Evolutionary conservation across 345 rosid species (phyloP), one percentile per base, ranked within the genome.

Genomic region (Brassica juncea): DNA sequence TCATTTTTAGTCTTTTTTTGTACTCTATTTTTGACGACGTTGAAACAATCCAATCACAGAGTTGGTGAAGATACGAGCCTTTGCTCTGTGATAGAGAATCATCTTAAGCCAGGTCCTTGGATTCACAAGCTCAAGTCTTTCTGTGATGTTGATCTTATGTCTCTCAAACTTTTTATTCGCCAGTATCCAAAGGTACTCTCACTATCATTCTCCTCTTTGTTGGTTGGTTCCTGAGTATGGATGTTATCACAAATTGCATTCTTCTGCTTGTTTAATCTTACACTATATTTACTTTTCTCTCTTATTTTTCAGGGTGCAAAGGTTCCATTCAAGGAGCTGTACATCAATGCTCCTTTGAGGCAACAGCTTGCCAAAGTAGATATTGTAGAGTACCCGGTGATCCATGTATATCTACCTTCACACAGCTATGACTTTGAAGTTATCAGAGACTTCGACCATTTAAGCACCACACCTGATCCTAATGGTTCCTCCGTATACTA

Each of bases 351-450:
- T 67, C 81, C 97, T 35, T 14, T 94, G 35, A 84, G 90, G 84
- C 72, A 84, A 76, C 99, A 89, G 72, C 85, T 94, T 75, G 86
- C 87, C 49, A 72, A 86, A 66, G 32, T 85, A 32, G 82, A 81
- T 64, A 75, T 92, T 49, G 63, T 92, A 64, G 99, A 94, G 83
- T 89, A 91, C 82, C 99, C 99, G 5, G 91, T 90, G 70, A 87
- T 94, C 71, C 86, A 92, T 82, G 92, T 94, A 39, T 87, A 87
- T 79, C 99, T 92, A 62, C 90, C 99, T 72, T 85, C 92, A 3
- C 93, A 84, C 10, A 75, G 72, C 54, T 84, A 6, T 62, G 86
- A 87, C 79, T 91, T 93, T 85, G 89, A 91, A 84, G 83, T 93
- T 79, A 73, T 86, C 59, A 85, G 80, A 80, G 84, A 81, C 60